Conservation (phyloP, 2,329 filamentous ascomycete genomes). For the Sphaerulina vaccinii region DNA sequence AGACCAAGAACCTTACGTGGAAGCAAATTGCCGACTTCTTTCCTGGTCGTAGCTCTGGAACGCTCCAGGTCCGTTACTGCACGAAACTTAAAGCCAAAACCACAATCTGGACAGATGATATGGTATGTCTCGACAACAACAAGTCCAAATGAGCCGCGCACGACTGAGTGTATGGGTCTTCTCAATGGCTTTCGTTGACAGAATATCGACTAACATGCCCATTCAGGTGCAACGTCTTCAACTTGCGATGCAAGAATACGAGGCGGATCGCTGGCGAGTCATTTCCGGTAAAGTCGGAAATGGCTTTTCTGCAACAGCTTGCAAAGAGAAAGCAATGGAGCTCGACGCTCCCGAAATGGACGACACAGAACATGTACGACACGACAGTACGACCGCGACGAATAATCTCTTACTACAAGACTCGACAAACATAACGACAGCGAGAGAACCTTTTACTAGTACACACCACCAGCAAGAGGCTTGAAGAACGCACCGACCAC, state of each 20-base stretch:
- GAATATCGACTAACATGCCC: neutral
- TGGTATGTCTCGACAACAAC: slow-evolving; percentile 52
- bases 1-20: slow-evolving; percentile 93
- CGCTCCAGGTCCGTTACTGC: slow-evolving; percentile 89
- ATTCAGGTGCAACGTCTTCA: slow-evolving; percentile 69
- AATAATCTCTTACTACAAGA: slow-evolving; percentile 15
- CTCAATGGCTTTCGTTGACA: neutral
- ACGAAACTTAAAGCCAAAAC: slow-evolving; percentile 94
- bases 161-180: neutral
- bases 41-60: slow-evolving; percentile 83
- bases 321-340: slow-evolving; percentile 74
- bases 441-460: slow-evolving; percentile 8
- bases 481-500: neutral
- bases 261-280: slow-evolving; percentile 90
- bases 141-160: neutral
- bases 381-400: slow-evolving; percentile 12
- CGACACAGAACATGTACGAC: slow-evolving; percentile 17
- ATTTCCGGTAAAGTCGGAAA: slow-evolving; percentile 87
- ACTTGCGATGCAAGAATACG: slow-evolving; percentile 76
- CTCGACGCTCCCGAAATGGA: slow-evolving; percentile 41
- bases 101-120: slow-evolving; percentile 89
- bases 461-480: neutral
- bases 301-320: slow-evolving; percentile 83
- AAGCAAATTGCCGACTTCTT: slow-evolving; percentile 98
- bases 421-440: slow-evolving; percentile 15